Conservation (phyloP, 306 rosid species). For the Fragaria vesca region DNA sequence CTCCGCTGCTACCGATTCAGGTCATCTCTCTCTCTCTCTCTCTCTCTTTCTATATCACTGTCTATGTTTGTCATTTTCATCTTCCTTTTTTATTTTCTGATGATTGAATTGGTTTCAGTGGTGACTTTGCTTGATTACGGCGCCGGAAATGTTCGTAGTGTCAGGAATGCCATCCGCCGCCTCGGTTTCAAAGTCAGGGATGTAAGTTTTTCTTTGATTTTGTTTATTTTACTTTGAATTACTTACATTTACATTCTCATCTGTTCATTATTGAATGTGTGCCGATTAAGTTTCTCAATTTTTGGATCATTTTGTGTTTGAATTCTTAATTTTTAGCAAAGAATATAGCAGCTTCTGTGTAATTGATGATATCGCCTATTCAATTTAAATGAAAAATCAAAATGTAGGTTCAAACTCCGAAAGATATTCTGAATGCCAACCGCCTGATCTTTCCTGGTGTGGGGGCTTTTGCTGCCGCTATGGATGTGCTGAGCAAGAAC, state of each 20-base stretch:
- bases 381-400: background rate
- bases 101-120: conserved; percentile 31
- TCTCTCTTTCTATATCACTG: background rate
- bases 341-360: background rate
- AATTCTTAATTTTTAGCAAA: background rate
- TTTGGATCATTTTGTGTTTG: background rate
- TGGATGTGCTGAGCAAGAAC: conserved; percentile 77
- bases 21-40: conserved; percentile 14
- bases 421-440: conserved; percentile 78
- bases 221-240: background rate
- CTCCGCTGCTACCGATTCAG: conserved; percentile 56
- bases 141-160: conserved; percentile 93
- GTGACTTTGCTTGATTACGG: conserved; percentile 94
- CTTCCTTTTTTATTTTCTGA: background rate
- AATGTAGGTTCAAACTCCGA: conserved; percentile 73
- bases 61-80: background rate
- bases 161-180: conserved; percentile 75
- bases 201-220: conserved; percentile 36
- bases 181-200: conserved; percentile 89
- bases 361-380: background rate
- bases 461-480: conserved; percentile 90
- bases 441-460: conserved; percentile 88
- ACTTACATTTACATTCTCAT: background rate
- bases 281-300: background rate
- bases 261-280: background rate